These are phyloP conservation scores for Trichophyton schoenleinii DNA, from an alignment of 2,329 filamentous ascomycete species.

Conservation along the genomic window DNA sequence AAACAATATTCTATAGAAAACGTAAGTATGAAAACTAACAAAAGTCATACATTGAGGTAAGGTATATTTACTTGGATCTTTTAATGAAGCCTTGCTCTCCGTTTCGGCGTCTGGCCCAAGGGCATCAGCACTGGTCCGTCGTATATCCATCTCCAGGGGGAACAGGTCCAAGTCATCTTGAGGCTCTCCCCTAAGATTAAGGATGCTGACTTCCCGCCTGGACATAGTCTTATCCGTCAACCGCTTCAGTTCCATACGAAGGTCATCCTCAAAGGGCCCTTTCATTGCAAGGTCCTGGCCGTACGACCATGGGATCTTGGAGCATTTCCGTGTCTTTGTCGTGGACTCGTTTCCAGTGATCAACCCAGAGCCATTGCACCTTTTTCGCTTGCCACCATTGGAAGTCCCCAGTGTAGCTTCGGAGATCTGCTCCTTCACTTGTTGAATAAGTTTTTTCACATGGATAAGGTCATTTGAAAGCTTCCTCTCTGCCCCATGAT, in stretches of 20 bases:
- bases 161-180: slow-evolving; percentile 35
- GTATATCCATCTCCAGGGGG: slow-evolving; percentile 26
- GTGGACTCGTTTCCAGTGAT: slow-evolving; percentile 33
- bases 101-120: slow-evolving; percentile 22
- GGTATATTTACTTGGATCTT: background rate
- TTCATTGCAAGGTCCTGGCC: slow-evolving; percentile 42
- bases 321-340: slow-evolving; percentile 49
- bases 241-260: slow-evolving; percentile 32
- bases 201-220: slow-evolving; percentile 28
- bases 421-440: slow-evolving; percentile 82
- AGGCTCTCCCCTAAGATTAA: slow-evolving; percentile 32
- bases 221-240: slow-evolving; percentile 39
- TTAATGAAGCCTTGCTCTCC: slow-evolving; percentile 12
- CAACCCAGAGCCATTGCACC: slow-evolving; percentile 40
- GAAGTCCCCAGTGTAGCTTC: slow-evolving; percentile 53
- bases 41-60: background rate
- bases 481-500: slow-evolving; percentile 90
- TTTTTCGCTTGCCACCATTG: slow-evolving; percentile 48
- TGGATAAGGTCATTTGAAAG: slow-evolving; percentile 88
- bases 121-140: slow-evolving; percentile 20
- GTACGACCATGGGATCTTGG: slow-evolving; percentile 92
- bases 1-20: slow-evolving; percentile 61
- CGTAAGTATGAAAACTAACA: background rate
- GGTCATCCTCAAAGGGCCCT: slow-evolving; percentile 31
- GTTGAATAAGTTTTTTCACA: slow-evolving; percentile 92